Evolutionary conservation across 2,329 filamentous ascomycete species (phyloP), one percentile per base, ranked within the genome.

Genomic region (Talaromyces sp.): DNA sequence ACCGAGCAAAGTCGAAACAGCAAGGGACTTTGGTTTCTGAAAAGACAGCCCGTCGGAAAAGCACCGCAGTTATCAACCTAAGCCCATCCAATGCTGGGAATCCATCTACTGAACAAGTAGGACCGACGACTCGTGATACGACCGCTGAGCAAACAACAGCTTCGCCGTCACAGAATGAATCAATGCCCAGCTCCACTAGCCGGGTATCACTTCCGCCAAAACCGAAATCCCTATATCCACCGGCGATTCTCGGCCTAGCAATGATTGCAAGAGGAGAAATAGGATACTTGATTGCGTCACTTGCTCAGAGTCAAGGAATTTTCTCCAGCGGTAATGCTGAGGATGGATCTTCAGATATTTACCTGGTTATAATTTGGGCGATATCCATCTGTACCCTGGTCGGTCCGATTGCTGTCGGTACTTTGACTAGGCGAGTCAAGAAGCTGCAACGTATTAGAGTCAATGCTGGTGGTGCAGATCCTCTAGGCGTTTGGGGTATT

Each of bases 261-360:
- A 94, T 94, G 90, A 85, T 90, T 0, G 87, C 90, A 0, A 83
- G 90, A n/a, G 90, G 91, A 0, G 91, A 95, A 73, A 91, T 94
- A 39, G 90, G 90, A 0, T 92, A 92, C 67, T 75, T 94, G 50
- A 91, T 95, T 67, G 87, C 88, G 0, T 86, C 88, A 0, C 75
- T 93, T 0, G 89, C 89, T 0, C 83, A 91, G 70, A 82, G 77
- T 5, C 77, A 80, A 14, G 81, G 82, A 0, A 78, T 85, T 11
- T 85, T 85, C 22, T 37, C 49, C 2, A 19, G 27, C 11, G 13
- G 19, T 16, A 16, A 24, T 22, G 24, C 58, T 3, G 16, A 33
- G 4, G 43, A 45, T 9, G 68, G 64, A 16, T 73, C 74, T 49
- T 79, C 79, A 0, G 79, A 83, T 31, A 77, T 84, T 1, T 86